Evolutionary conservation across 169 alveolate species (phyloP).

Genomic region (Plasmodium billcollinsi): DNA sequence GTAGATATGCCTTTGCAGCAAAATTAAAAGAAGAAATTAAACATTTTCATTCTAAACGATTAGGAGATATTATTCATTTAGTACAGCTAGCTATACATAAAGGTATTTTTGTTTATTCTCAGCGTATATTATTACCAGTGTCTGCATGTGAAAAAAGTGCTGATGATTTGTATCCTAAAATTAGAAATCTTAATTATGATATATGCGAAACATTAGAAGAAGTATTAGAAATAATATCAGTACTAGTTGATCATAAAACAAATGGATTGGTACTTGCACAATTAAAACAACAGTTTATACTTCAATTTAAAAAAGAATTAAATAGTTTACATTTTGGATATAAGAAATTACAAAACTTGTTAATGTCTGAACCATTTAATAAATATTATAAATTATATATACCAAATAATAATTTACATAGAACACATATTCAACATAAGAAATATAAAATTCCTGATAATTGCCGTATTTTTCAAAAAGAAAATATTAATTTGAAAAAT

Average conservation of each 20-base stretch:
- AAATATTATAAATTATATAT: conserved; percentile 80
- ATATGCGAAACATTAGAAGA: conserved; percentile 81
- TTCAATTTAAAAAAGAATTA: conserved; percentile 84
- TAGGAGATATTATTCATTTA: conserved; percentile 86
- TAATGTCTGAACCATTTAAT: conserved; percentile 80
- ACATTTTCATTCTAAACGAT: conserved; percentile 82
- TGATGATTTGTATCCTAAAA: conserved; percentile 84
- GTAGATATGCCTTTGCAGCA: conserved; percentile 87
- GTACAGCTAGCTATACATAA: conserved; percentile 86
- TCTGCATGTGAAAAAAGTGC: conserved; percentile 88
- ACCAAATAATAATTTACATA: conserved; percentile 84
- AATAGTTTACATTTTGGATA: conserved; percentile 84
- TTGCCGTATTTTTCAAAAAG: conserved; percentile 80
- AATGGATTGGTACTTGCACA: conserved; percentile 86
- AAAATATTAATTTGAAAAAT: conserved; percentile 18
- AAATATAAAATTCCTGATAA: conserved; percentile 82
- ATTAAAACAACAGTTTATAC: conserved; percentile 85
- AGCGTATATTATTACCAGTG: conserved; percentile 84
- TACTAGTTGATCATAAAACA: conserved; percentile 83
- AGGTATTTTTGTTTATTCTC: conserved; percentile 86
- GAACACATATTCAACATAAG: conserved; percentile 85
- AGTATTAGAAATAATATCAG: conserved; percentile 80
- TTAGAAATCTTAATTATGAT: conserved; percentile 80
- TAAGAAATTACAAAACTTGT: conserved; percentile 83
- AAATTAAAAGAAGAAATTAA: conserved; percentile 80